Evolutionary conservation across 768 basidiomycete species (phyloP), one percentile per base, ranked within the genome.

Genomic region (Xerocomellus amylosporus): DNA sequence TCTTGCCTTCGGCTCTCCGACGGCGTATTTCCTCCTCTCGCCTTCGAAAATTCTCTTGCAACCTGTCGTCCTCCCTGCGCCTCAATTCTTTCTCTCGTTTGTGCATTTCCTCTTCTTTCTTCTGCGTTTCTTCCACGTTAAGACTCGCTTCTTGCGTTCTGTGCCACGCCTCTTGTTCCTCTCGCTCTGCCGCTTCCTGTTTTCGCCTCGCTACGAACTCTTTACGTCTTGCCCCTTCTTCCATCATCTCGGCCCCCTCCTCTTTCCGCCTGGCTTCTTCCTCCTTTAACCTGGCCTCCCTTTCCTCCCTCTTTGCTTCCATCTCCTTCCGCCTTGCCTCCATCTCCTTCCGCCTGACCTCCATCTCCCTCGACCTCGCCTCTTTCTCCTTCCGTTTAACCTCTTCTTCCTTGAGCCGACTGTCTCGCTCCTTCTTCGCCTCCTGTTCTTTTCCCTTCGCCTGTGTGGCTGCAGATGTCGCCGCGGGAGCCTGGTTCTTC

Each of bases 21-120:
- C 65, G 63, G 24, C 67, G 66, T 26, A 64, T 73, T 12, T 70
- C 66, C 46, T 67, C 68, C 51, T 68, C 70, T 38, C 65, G 69
- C 57, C 55, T 72, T 45, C 62, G 64, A 50, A 69, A 66, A 10
- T 66, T 65, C 0, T 64, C 65, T 55, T 71, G 58, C 57, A 54
- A 24, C 26, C 58, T 66, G 47, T 61, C 71, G 17, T 62, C 67
- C 30, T 65, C 65, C 56, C 60, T 62, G 36, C 66, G 71, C 28
- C 36, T 60, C 10, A 67, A 55, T 26, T 69, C 65, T 19, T 65
- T 70, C 50, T 74, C 68, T 34, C 62, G 64, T 54, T 12, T 59
- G 49, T 34, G 59, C 41, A 64, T 37, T 22, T 65, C 64, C 17
- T 63, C 64, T 46, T 71, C 69, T 53, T 64, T 71, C 54, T 40